These are phyloP conservation scores for Heimioporus sp. DNA, from an alignment of 768 basidiomycete species.

Conservation along the genomic window DNA sequence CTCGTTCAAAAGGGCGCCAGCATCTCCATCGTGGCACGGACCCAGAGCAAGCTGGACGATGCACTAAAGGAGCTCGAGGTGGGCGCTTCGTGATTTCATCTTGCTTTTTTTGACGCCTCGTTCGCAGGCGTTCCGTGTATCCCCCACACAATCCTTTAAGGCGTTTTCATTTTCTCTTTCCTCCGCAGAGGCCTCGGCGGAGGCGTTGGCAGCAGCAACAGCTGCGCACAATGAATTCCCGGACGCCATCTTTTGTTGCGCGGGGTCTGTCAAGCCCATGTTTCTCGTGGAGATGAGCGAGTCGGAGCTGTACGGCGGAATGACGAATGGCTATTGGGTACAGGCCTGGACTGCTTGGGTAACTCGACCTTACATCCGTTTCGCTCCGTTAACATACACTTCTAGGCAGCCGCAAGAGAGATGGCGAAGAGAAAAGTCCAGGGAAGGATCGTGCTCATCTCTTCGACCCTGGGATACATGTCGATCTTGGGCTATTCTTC, in stretches of 20 bases:
- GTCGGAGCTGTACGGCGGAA: slow-evolving; percentile 50
- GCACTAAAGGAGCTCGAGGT: slow-evolving; percentile 70
- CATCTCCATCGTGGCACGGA: slow-evolving; percentile 83
- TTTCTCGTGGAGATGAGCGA: slow-evolving; percentile 73
- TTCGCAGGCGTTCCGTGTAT: slow-evolving; percentile 48
- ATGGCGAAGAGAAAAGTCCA: slow-evolving; percentile 57
- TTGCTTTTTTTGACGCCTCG: not conserved
- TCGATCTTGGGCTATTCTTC: slow-evolving; percentile 74
- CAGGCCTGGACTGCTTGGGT: slow-evolving; percentile 55
- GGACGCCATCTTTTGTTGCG: slow-evolving; percentile 78
- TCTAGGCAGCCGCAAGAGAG: slow-evolving; percentile 62
- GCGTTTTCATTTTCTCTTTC: slow-evolving; percentile 67
- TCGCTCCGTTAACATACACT: not conserved
- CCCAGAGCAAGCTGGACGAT: slow-evolving; percentile 56
- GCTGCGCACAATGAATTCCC: slow-evolving; percentile 58
- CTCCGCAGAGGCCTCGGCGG: slow-evolving; percentile 47
- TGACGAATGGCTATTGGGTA: slow-evolving; percentile 26
- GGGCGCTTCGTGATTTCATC: slow-evolving; percentile 12
- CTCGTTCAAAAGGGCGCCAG: slow-evolving; percentile 71
- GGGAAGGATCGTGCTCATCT: slow-evolving; percentile 75
- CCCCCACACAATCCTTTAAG: slow-evolving; percentile 58
- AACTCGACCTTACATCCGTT: not conserved
- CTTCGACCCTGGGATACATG: slow-evolving; percentile 73
- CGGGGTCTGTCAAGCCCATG: slow-evolving; percentile 67
- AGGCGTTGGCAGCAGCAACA: slow-evolving; percentile 63